Percentiles rank a stretch among this genome's conserved stretches.
Evolutionary conservation across 2,329 filamentous ascomycete genomes (phyloP).

Genomic region (Aspergillus quadrilineatus): DNA sequence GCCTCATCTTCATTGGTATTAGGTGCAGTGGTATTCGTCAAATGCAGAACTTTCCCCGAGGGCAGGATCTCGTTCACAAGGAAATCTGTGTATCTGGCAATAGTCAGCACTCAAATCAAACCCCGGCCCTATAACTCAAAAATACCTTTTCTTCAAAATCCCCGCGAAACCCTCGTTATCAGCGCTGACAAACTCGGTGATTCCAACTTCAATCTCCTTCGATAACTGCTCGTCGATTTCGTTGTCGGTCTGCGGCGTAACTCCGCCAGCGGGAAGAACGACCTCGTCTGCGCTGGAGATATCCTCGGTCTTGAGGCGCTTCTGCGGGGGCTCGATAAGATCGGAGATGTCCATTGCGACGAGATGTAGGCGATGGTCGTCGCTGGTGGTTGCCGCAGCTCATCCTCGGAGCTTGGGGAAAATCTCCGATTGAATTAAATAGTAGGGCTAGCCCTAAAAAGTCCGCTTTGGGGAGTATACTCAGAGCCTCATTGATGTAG

Average conservation of each 20-base stretch:
- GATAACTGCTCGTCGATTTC: slow-evolving; percentile 32
- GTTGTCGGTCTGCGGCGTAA: slow-evolving; percentile 13
- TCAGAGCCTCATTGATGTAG: neutral
- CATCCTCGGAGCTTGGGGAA: slow-evolving; percentile 17
- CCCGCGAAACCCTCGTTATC: slow-evolving; percentile 61
- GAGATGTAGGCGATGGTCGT: slow-evolving; percentile 10
- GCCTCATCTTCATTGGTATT: slow-evolving; percentile 13
- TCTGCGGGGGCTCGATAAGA: slow-evolving; percentile 36
- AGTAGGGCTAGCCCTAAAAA: slow-evolving; percentile 28
- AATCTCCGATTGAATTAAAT: slow-evolving; percentile 8
- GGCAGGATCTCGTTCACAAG: slow-evolving; percentile 84
- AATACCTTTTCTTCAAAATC: slow-evolving; percentile 64
- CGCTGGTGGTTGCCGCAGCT: slow-evolving; percentile 9
- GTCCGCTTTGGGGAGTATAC: slow-evolving; percentile 24
- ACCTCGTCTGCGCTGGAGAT: slow-evolving; percentile 16
- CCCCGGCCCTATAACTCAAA: too few relatives aligned
- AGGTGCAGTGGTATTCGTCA: slow-evolving; percentile 52
- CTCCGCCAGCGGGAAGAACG: slow-evolving; percentile 16
- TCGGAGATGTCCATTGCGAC: slow-evolving; percentile 33
- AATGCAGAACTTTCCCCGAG: slow-evolving; percentile 72
- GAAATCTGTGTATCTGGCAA: slow-evolving; percentile 77
- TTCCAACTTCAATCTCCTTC: slow-evolving; percentile 56
- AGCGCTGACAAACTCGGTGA: slow-evolving; percentile 62
- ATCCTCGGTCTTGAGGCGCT: slow-evolving; percentile 36
- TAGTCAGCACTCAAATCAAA: neutral